Evolutionary conservation across 169 alveolate genomes (phyloP).

Genomic region (Theileria parva): DNA sequence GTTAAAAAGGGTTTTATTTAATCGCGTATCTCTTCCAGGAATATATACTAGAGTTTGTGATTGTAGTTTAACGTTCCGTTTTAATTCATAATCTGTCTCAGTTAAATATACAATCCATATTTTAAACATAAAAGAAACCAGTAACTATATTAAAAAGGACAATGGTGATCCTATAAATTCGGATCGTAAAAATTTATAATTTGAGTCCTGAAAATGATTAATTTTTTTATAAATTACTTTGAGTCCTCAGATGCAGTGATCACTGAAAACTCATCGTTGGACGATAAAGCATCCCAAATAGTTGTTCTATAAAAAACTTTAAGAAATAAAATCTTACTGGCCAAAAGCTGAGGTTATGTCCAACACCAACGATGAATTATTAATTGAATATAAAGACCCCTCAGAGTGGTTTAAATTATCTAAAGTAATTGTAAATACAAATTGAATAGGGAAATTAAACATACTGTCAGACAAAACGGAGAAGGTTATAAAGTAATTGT

Average conservation of each 20-base stretch:
- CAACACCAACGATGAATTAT: constrained; percentile 24
- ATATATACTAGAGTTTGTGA: not conserved
- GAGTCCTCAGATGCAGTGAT: constrained; percentile 32
- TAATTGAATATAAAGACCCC: constrained; percentile 21
- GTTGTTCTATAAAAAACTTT: constrained; percentile 9
- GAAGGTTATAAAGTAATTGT: constrained; percentile 27
- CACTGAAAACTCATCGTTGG: constrained; percentile 24
- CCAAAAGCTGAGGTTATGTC: constrained; percentile 24
- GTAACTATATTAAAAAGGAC: not conserved
- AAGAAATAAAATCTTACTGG: not conserved
- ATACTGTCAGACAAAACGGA: constrained; percentile 28
- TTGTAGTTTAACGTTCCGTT: too few relatives aligned
- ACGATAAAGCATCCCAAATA: constrained; percentile 30
- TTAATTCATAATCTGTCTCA: not conserved
- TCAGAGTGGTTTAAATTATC: constrained; percentile 22
- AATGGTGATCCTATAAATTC: not conserved
- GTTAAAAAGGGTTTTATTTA: not conserved
- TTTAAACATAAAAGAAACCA: not conserved
- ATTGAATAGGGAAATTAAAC: not conserved
- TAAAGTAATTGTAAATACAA: not conserved
- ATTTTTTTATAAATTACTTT: constrained; percentile 5
- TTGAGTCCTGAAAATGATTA: constrained; percentile 4
- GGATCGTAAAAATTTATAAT: constrained; percentile 31
- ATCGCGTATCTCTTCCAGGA: not conserved
- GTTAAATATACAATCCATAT: not conserved